Percentiles rank a stretch among this genome's conserved stretches.
Evolutionary conservation across 805 yeast genomes (phyloP).

Genomic region (Candida incommunis): DNA sequence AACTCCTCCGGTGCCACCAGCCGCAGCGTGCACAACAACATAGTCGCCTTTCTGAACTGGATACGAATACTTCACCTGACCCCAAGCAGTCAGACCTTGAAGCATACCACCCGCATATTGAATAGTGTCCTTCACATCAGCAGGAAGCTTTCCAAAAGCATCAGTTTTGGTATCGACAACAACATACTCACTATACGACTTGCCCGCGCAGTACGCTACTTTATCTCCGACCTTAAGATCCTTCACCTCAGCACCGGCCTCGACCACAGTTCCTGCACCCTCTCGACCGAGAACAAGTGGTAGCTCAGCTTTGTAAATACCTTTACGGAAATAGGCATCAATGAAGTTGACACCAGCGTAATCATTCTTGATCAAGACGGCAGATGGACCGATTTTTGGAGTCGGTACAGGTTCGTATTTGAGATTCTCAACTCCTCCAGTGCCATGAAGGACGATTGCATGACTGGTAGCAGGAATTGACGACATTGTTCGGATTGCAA

Average conservation of each 20-base stretch:
- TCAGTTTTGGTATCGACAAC: slow-evolving; percentile 16
- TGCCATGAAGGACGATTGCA: neutral
- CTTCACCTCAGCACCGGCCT: slow-evolving; percentile 44
- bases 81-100: slow-evolving; percentile 70
- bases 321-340: slow-evolving; percentile 71
- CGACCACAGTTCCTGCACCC: slow-evolving; percentile 45
- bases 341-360: slow-evolving; percentile 75
- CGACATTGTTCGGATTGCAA: neutral
- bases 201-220: slow-evolving; percentile 39
- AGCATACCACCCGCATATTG: slow-evolving; percentile 44
- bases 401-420: neutral
- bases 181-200: slow-evolving; percentile 65
- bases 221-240: slow-evolving; percentile 52
- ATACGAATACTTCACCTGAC: slow-evolving; percentile 55
- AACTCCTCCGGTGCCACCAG: slow-evolving; percentile 83
- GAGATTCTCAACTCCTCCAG: neutral
- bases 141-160: slow-evolving; percentile 34
- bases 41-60: slow-evolving; percentile 54
- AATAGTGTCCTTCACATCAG: slow-evolving; percentile 28
- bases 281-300: slow-evolving; percentile 63
- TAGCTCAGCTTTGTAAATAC: slow-evolving; percentile 44
- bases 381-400: neutral
- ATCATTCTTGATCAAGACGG: slow-evolving; percentile 51
- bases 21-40: slow-evolving; percentile 79
- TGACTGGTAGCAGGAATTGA: neutral